These are phyloP conservation scores for Logfia minima DNA, from an alignment of 129 eudicot species.

Conservation along the genomic window DNA sequence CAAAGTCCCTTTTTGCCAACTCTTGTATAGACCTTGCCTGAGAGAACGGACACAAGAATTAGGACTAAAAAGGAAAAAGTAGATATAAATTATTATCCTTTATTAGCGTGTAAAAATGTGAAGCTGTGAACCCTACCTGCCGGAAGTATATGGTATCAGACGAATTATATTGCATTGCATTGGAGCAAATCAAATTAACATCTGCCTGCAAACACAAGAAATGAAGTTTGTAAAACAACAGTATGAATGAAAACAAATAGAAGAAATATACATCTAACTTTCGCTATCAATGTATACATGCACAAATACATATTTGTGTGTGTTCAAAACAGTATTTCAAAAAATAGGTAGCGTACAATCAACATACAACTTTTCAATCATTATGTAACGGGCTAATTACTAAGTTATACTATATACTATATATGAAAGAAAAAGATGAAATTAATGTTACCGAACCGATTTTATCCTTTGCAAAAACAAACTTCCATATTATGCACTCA, in stretches of 20 bases:
- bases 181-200: constrained; percentile 70
- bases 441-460: neutral
- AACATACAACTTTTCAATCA: neutral
- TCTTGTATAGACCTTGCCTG: constrained; percentile 92
- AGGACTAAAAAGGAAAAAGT: neutral
- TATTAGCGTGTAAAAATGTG: neutral
- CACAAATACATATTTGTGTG: neutral
- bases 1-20: constrained; percentile 82
- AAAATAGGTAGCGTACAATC: neutral
- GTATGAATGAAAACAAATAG: neutral
- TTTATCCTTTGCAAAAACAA: neutral
- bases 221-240: constrained; percentile 1
- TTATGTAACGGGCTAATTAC: neutral
- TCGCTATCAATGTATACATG: neutral
- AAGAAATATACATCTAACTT: neutral
- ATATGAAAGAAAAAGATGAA: neutral
- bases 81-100: neutral
- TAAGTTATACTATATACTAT: constrained; percentile 6
- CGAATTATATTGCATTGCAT: constrained; percentile 91
- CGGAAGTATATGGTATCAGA: constrained; percentile 72
- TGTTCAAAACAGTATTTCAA: neutral
- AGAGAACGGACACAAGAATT: neutral
- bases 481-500: neutral
- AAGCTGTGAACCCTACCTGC: constrained; percentile 52
- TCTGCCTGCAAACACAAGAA: constrained; percentile 68